Evolutionary conservation across 2,329 filamentous ascomycete genomes (phyloP).

Genomic region (Beauveria rudraprayagi): DNA sequence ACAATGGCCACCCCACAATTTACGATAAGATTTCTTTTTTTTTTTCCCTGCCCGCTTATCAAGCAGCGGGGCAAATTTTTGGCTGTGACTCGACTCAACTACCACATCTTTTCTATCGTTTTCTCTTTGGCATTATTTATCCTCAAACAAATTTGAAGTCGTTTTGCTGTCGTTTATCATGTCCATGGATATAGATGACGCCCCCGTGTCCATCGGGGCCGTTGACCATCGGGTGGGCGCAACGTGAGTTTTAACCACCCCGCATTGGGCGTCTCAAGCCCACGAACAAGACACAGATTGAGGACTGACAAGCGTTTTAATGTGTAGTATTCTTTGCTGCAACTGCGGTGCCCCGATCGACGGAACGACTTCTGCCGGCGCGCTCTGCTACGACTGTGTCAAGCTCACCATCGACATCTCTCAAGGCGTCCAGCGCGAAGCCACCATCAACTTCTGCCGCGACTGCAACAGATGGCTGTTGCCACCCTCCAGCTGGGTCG

Average conservation of each 20-base stretch:
- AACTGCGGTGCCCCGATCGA: slow-evolving; percentile 96
- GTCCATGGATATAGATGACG: slow-evolving; percentile 38
- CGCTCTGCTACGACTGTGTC: slow-evolving; percentile 92
- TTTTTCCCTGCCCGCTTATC: slow-evolving; percentile 23
- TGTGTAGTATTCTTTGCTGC: slow-evolving; percentile 78
- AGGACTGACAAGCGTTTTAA: neutral
- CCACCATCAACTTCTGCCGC: slow-evolving; percentile 80
- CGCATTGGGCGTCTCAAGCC: neutral
- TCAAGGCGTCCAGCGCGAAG: slow-evolving; percentile 82
- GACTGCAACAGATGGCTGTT: slow-evolving; percentile 93
- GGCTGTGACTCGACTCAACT: slow-evolving; percentile 14
- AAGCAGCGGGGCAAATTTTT: slow-evolving; percentile 29
- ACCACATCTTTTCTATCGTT: neutral
- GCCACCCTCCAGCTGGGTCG: slow-evolving; percentile 79
- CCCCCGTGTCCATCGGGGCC: slow-evolving; percentile 30
- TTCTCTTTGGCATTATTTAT: slow-evolving; percentile 4
- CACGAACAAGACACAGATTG: neutral
- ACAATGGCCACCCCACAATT: slow-evolving; percentile 7
- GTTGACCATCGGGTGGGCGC: slow-evolving; percentile 27
- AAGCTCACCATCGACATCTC: slow-evolving; percentile 93
- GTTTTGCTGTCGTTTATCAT: slow-evolving; percentile 20
- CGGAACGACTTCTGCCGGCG: slow-evolving; percentile 75
- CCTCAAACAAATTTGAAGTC: neutral
- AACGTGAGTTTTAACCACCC: slow-evolving; percentile 27
- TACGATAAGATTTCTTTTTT: slow-evolving; percentile 20